Base-by-base conservation (phyloP, 2,329 filamentous ascomycete genomes). In the Xylariales sp. region DNA sequence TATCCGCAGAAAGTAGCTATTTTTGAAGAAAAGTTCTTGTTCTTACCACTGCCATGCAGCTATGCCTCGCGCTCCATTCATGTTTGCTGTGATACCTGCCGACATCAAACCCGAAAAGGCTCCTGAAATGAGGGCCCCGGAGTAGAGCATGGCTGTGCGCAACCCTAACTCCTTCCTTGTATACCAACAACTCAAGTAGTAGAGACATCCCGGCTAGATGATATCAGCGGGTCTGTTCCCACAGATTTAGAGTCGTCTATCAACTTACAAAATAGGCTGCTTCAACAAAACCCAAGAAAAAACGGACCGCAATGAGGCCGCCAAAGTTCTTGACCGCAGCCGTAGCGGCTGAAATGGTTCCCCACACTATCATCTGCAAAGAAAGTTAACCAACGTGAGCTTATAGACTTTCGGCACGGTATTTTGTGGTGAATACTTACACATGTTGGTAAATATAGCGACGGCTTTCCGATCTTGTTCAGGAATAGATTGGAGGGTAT, bases 81-180 rank as follows among this genome's bases (percentile, higher is more conserved):
- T 74, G 34, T 81, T 76, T n/a, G 66, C 63, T 0, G 76, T 79
- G 38, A 89, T 85, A 6, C 83, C 79, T 0, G 76, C 76, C 2
- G 76, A 70, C 25, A 83, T 74, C 7, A 82, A 59, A 3, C 81
- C 83, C 0, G 81, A 84, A 51, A 88, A 88, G 2, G 84, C 83
- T 5, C 83, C 82, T 1, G 80, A 83, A 15, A 88, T 73, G 19
- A 88, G 65, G 0, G 79, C 78, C 0, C 83, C 85, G 0, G 80
- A 78, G 55, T 85, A 85, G 6, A 86, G 67, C 15, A 82, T 63
- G 2, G 80, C 78, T 12, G 78, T 84, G 8, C 81, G 70, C n/a
- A 83, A 62, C 8, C 74, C 77, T 2, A 85, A 66, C 54, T 85
- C 84, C 45, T 78, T 77, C 30, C 82, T 71, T 0, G 80, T 86